A percentile compares a stretch with the other conserved stretches of the same genome.
Conservation (phyloP, 106 monocot genomes). For the Gastrodia elata region DNA sequence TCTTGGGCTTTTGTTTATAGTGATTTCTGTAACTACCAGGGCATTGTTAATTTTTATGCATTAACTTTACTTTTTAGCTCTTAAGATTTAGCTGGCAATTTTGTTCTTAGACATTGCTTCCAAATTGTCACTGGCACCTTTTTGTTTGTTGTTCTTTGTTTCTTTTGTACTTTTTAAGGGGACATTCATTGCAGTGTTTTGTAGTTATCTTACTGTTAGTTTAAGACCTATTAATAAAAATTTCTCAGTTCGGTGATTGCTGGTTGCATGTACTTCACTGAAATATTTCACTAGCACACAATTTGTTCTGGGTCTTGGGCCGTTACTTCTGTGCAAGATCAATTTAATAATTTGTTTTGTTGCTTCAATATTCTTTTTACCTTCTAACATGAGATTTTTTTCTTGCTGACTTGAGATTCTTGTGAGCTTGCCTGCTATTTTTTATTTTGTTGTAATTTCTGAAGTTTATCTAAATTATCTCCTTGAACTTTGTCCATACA, state of each 20-base stretch:
- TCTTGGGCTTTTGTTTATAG: too few relatives aligned
- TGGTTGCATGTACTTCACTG: background rate
- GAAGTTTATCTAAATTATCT: background rate
- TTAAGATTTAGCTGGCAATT: background rate
- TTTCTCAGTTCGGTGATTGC: background rate
- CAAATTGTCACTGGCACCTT: background rate
- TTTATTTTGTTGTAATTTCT: background rate
- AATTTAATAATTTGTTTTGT: background rate
- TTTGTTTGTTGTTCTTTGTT: background rate
- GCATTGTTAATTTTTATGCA: too few relatives aligned
- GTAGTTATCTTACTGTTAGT: background rate
- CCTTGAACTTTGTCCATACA: background rate
- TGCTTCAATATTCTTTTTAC: background rate
- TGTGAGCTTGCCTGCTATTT: background rate
- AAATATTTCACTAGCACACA: background rate
- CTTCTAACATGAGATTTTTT: background rate
- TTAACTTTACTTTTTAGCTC: background rate
- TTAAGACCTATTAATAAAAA: background rate
- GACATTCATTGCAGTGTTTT: background rate
- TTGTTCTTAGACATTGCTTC: background rate
- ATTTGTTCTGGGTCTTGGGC: background rate
- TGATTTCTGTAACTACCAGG: too few relatives aligned
- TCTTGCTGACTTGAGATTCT: background rate
- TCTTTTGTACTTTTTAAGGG: background rate
- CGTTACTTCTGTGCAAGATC: background rate